phyloP scores from a whole-genome alignment of 176 grass and related monocot species.

The Raddia distichophylla region DNA sequence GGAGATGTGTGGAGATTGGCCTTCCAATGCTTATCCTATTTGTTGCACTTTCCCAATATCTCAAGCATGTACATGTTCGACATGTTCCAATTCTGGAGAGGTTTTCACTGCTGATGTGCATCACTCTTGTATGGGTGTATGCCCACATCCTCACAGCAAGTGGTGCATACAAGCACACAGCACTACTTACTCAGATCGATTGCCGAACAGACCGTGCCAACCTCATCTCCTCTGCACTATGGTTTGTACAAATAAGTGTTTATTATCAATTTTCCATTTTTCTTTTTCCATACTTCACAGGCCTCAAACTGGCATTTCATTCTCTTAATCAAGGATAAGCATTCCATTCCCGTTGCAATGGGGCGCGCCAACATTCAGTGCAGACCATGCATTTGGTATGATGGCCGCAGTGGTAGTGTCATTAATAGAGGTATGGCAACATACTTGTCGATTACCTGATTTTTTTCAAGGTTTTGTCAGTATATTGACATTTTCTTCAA shows the following conservation, averaged over 20 bases:
- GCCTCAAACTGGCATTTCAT: neutral
- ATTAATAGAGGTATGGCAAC: constrained; percentile 71
- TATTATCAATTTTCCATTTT: constrained; percentile 26
- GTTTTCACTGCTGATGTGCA: constrained; percentile 76
- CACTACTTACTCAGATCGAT: constrained; percentile 73
- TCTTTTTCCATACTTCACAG: neutral
- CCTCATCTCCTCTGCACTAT: constrained; percentile 86
- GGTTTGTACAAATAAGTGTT: constrained; percentile 35
- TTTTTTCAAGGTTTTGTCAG: neutral
- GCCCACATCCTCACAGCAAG: constrained; percentile 88
- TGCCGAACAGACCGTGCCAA: constrained; percentile 81
- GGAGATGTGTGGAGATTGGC: constrained; percentile 92
- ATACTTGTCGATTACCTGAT: neutral
- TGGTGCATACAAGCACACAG: constrained; percentile 75
- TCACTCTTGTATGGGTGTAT: constrained; percentile 78
- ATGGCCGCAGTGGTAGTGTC: constrained; percentile 95
- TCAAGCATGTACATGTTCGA: constrained; percentile 69
- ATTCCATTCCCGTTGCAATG: constrained; percentile 94
- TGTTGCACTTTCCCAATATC: constrained; percentile 80
- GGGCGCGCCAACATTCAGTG: constrained; percentile 90
- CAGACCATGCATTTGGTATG: constrained; percentile 93
- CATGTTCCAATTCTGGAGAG: constrained; percentile 80
- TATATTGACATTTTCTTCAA: neutral
- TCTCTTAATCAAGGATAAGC: constrained; percentile 81
- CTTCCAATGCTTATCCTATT: constrained; percentile 91